A percentile compares a stretch with the other conserved stretches of the same genome.
Evolutionary conservation across 768 basidiomycete genomes (phyloP).

Genomic region (Gloeostereum incarnatum): DNA sequence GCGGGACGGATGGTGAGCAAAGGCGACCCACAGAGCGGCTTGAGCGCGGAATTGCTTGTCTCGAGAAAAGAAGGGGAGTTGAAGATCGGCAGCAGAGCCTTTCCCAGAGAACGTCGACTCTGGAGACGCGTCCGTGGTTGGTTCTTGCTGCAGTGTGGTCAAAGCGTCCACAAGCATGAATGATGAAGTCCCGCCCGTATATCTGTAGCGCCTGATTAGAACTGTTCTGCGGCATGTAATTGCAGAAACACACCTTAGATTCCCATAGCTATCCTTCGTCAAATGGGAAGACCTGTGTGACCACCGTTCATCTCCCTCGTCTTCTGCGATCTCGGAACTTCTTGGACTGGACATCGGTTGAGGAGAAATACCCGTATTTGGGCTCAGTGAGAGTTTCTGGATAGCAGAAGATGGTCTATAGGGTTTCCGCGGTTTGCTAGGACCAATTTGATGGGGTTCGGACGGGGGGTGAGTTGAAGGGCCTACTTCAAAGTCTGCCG

Average conservation of each 20-base stretch:
- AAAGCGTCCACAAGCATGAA: constrained; percentile 10
- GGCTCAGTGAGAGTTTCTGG: constrained; percentile 3
- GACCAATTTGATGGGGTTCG: neutral
- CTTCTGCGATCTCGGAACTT: neutral
- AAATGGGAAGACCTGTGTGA: constrained; percentile 10
- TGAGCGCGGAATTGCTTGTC: constrained; percentile 6
- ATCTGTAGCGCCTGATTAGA: constrained; percentile 2
- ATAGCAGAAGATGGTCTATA: constrained; percentile 8
- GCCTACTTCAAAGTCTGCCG: neutral
- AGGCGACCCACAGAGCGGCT: constrained; percentile 6
- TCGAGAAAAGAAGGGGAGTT: constrained; percentile 8
- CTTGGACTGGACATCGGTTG: neutral
- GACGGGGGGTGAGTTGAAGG: neutral
- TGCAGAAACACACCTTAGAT: constrained; percentile 8
- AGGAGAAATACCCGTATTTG: neutral
- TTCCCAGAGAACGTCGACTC: constrained; percentile 1
- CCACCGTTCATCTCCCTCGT: constrained; percentile 9
- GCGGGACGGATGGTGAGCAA: neutral
- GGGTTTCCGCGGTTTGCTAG: too few species aligned
- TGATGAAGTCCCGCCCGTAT: constrained; percentile 10
- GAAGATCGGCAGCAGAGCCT: constrained; percentile 4
- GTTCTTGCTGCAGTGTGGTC: constrained; percentile 7
- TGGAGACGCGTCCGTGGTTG: constrained; percentile 4
- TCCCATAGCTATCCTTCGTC: constrained; percentile 11
- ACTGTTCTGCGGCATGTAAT: neutral